These are phyloP conservation scores for Omphalotus olearius DNA, from an alignment of 1,284 basidiomycete genomes.

Conservation along the genomic window DNA sequence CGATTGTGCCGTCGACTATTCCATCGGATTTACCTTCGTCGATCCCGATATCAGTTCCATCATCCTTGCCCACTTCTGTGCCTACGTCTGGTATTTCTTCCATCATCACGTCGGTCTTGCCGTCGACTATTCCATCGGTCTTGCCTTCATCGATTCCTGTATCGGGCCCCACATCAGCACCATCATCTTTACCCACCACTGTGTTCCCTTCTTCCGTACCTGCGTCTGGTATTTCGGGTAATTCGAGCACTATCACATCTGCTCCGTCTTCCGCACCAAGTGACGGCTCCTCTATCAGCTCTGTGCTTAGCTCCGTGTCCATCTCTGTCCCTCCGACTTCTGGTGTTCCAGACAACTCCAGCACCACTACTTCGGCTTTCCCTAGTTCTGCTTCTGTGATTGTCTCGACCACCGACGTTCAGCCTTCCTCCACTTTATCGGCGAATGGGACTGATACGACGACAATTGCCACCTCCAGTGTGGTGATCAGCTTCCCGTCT, in stretches of 20 bases:
- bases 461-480: conserved; percentile 1
- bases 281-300: background rate
- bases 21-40: background rate
- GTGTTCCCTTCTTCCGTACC: background rate
- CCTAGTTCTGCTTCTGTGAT: background rate
- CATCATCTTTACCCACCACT: background rate
- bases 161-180: background rate
- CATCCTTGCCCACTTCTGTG: background rate
- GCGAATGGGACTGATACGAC: background rate
- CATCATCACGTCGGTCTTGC: background rate
- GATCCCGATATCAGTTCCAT: background rate
- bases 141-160: background rate
- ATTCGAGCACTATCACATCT: conserved; percentile 3
- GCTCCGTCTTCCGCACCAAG: background rate
- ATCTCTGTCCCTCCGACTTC: background rate
- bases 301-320: background rate
- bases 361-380: conserved; percentile 1
- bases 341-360: conserved; percentile 4
- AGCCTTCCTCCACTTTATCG: background rate
- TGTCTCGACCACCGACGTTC: background rate
- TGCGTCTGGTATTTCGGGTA: background rate
- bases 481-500: conserved; percentile 11
- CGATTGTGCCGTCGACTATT: background rate
- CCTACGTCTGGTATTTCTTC: background rate
- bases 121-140: background rate